Conservation (phyloP, 2,329 filamentous ascomycete genomes). For the Pestalotiopsis sp. region DNA sequence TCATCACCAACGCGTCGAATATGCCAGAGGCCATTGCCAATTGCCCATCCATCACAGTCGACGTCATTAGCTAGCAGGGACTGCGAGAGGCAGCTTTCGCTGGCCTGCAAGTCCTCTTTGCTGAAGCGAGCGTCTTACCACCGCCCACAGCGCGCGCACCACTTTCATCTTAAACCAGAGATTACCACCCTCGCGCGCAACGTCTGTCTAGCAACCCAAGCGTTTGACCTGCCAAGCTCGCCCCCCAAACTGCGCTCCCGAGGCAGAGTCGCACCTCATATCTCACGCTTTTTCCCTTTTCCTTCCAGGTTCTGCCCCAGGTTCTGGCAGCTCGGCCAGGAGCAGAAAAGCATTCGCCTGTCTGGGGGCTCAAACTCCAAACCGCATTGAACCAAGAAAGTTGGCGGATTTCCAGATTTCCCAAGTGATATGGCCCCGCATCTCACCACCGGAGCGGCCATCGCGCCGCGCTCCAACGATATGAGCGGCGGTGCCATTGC, state of each 20-base stretch:
- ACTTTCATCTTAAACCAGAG: not conserved
- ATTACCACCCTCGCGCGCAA: not conserved
- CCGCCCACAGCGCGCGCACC: not conserved
- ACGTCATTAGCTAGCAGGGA: slow-evolving; percentile 12
- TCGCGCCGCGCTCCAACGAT: slow-evolving; percentile 24
- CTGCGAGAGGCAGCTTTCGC: slow-evolving; percentile 5
- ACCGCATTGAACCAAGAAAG: not conserved
- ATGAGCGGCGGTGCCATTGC: slow-evolving; percentile 32
- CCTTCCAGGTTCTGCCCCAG: not conserved
- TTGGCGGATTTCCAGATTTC: not conserved
- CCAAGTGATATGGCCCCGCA: slow-evolving; percentile 22
- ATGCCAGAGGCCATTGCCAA: slow-evolving; percentile 3
- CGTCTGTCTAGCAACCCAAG: not conserved
- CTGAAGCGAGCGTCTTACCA: slow-evolving; percentile 3
- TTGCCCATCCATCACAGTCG: slow-evolving; percentile 6
- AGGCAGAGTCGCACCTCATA: not conserved
- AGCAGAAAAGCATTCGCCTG: not conserved
- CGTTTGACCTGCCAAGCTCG: not conserved
- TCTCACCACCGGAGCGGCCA: slow-evolving; percentile 20
- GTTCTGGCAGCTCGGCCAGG: not conserved
- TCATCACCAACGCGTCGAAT: slow-evolving; percentile 7
- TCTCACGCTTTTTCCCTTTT: not conserved
- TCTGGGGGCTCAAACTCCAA: not conserved
- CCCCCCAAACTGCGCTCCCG: not conserved
- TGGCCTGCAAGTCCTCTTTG: slow-evolving; percentile 6